Percentiles rank a stretch among this genome's conserved stretches.
Conservation (phyloP, 2,329 filamentous ascomycete genomes). For the Magnaporthiopsis incrustans region DNA sequence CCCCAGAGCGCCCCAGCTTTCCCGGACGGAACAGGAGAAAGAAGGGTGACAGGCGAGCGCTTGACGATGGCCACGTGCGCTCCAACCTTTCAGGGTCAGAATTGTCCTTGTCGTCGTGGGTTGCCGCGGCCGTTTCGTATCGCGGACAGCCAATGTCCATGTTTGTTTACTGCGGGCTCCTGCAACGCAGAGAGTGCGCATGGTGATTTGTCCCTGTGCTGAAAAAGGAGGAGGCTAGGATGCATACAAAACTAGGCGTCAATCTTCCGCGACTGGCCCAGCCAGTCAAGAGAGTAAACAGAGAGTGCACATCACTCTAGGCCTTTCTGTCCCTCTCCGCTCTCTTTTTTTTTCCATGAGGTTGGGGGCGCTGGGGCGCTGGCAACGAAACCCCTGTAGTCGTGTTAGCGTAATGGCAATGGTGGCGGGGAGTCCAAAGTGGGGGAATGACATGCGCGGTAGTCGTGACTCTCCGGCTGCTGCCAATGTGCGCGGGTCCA, state of each 20-base stretch:
- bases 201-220: background rate
- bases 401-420: background rate
- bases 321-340: background rate
- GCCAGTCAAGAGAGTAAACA: conserved; percentile 10
- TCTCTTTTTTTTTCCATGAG: background rate
- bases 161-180: background rate
- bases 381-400: background rate
- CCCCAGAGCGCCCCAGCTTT: background rate
- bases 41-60: background rate
- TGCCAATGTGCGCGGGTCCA: conserved; percentile 5
- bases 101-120: background rate
- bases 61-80: background rate
- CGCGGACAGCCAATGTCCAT: background rate
- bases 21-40: background rate
- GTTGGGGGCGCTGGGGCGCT: background rate
- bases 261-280: conserved; percentile 3
- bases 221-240: conserved; percentile 10
- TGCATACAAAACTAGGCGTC: background rate
- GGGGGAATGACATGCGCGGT: conserved; percentile 8
- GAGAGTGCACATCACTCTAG: conserved; percentile 3
- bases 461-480: conserved; percentile 9
- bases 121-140: background rate
- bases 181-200: background rate
- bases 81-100: background rate
- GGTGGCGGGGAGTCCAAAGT: conserved; percentile 1